Base-by-base conservation (phyloP, 257 asterid species). In the Gentiana straminea region DNA sequence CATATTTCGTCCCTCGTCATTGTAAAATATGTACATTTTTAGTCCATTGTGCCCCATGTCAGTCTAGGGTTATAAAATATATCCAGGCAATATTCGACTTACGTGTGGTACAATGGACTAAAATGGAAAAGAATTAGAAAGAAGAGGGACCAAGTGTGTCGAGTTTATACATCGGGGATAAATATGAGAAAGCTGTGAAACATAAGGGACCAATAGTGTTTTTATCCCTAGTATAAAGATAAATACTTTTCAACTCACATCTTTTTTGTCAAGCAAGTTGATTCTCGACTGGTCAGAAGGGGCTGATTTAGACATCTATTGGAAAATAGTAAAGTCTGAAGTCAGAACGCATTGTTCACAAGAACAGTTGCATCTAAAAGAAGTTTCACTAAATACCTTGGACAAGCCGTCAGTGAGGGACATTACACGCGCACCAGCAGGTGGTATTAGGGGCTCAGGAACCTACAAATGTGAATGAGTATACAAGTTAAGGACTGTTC, bases 391-490 rank as follows among this genome's bases (percentile, higher is more conserved):
- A 47, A 67, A 59, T 69, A 91, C 99, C 99, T 92, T 92, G 66
- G 97, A 88, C 66, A 87, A 77, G 68, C 97, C 99, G 80, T 92
- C 97, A 62, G 95, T 85, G 68, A 92, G 98, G 60, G 98, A 92
- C 97, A 88, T 92, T 57, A 92, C 89, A 60, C 99, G 95, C 66
- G 99, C 99, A 76, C 97, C 97, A 67, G 91, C 71, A 55, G 99
- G 90, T 72, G 95, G 94, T 73, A 92, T 92, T 55, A 85, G 85
- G 69, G 94, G 86, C 71, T 92, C 95, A 62, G 97, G 99, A 58
- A 85, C 97, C 97, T 92, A 68, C 10, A 49, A 70, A 73, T 60
- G 52, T 48, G 68, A 55, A 55, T 52, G 67, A 65, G 51, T 53
- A 75, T 35, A 59, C 59, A 37, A 54, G 39, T 59, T 55, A 58